Conservation (phyloP, 495 filamentous ascomycete genomes). For the Talaromyces trachyspermus region DNA sequence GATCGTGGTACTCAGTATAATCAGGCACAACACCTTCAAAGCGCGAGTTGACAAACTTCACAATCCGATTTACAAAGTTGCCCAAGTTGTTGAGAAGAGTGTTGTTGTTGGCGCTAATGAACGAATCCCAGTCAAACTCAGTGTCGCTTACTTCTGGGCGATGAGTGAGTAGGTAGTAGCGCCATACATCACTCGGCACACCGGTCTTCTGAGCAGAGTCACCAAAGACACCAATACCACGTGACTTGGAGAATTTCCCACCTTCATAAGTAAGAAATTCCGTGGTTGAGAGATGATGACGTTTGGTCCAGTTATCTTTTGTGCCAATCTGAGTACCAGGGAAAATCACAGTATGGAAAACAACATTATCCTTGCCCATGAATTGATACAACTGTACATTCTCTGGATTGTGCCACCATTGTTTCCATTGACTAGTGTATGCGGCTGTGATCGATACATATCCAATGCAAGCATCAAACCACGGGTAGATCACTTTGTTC, state of each 20-base stretch:
- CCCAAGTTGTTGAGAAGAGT: conserved; percentile 14
- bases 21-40: conserved; percentile 6
- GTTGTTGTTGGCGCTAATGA: conserved; percentile 13
- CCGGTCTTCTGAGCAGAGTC: conserved; percentile 82
- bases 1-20: neutral
- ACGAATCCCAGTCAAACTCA: conserved; percentile 13
- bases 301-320: conserved; percentile 78
- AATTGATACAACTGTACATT: conserved; percentile 92
- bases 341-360: conserved; percentile 89
- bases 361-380: conserved; percentile 96
- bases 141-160: conserved; percentile 12
- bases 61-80: conserved; percentile 11
- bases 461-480: conserved; percentile 97
- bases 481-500: conserved; percentile 89
- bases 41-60: conserved; percentile 11
- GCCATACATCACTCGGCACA: conserved; percentile 29
- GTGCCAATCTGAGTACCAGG: conserved; percentile 82
- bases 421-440: conserved; percentile 81
- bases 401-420: conserved; percentile 90
- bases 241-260: conserved; percentile 92
- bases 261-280: conserved; percentile 96
- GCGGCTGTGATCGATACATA: conserved; percentile 93
- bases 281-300: conserved; percentile 81
- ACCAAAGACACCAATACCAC: conserved; percentile 85
- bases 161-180: conserved; percentile 8